A percentile compares a stretch with the other conserved stretches of the same genome.
phyloP scores from a whole-genome alignment of 2,329 filamentous ascomycete species.

The Colletotrichum abscissum region DNA sequence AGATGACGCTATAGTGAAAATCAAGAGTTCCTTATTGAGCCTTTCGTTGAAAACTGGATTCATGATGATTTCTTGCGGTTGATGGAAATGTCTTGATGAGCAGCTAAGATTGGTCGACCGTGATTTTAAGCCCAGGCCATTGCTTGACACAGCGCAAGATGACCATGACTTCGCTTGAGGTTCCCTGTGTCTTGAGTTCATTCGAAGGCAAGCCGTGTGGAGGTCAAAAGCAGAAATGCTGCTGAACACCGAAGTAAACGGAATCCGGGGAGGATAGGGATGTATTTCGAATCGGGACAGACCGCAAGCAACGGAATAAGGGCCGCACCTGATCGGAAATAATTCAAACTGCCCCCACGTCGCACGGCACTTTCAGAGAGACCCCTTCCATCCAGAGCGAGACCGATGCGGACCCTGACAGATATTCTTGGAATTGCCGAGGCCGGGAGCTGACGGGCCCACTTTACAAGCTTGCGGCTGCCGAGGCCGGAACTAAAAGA shows the following conservation, averaged over 20 bases:
- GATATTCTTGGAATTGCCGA: background rate
- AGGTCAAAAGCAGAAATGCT: background rate
- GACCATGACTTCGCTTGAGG: background rate
- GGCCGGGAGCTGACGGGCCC: constrained; percentile 3
- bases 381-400: background rate
- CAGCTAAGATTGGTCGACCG: background rate
- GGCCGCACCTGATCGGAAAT: background rate
- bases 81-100: background rate
- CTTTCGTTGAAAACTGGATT: background rate
- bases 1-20: background rate
- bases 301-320: background rate
- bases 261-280: background rate
- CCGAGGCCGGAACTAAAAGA: constrained; percentile 12
- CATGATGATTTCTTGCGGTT: background rate
- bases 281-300: background rate
- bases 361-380: background rate
- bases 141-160: background rate
- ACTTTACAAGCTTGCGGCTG: constrained; percentile 11
- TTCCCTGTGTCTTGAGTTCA: too few species aligned
- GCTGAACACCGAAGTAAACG: background rate
- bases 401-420: background rate
- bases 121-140: background rate
- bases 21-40: background rate
- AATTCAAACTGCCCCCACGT: background rate
- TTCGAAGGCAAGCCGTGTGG: background rate